Evolutionary conservation across 805 yeast species (phyloP).

Genomic region (Torulaspora quercuum): DNA sequence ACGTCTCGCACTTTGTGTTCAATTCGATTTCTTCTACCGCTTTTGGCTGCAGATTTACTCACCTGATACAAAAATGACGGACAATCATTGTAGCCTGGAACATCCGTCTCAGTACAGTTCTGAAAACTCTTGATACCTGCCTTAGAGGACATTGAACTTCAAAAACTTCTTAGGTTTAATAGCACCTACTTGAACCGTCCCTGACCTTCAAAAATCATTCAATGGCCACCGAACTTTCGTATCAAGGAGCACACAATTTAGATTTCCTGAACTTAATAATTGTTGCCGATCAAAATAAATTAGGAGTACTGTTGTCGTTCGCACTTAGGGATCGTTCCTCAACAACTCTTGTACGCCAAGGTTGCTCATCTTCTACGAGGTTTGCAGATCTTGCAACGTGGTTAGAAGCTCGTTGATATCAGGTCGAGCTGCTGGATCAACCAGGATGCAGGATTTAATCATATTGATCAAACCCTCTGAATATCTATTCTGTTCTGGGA

Average conservation of each 20-base stretch:
- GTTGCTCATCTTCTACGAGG: slow-evolving; percentile 8
- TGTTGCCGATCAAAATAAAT: too few relatives aligned
- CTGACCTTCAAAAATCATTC: too few relatives aligned
- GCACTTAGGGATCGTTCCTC: too few relatives aligned
- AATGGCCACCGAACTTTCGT: too few relatives aligned
- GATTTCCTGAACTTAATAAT: too few relatives aligned
- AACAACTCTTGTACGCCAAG: not conserved
- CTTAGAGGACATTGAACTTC: slow-evolving; percentile 7
- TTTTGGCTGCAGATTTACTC: slow-evolving; percentile 16
- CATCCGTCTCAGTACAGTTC: slow-evolving; percentile 41
- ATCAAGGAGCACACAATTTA: too few relatives aligned
- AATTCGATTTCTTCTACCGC: slow-evolving; percentile 20
- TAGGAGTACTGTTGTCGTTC: too few relatives aligned
- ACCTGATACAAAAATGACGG: slow-evolving; percentile 35
- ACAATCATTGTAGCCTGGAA: slow-evolving; percentile 46
- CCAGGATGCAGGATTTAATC: slow-evolving; percentile 56
- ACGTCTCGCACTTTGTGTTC: slow-evolving; percentile 16
- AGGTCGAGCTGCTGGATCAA: slow-evolving; percentile 64
- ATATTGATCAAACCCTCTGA: slow-evolving; percentile 53
- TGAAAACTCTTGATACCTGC: slow-evolving; percentile 35
- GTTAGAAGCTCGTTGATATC: slow-evolving; percentile 55
- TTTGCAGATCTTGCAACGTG: slow-evolving; percentile 44
- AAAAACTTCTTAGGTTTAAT: too few relatives aligned
- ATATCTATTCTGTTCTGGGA: slow-evolving; percentile 40
- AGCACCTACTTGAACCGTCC: too few relatives aligned